Evolutionary conservation across 2,329 filamentous ascomycete genomes (phyloP), one percentile per base, ranked within the genome.

Genomic region (Diaporthe sp.): DNA sequence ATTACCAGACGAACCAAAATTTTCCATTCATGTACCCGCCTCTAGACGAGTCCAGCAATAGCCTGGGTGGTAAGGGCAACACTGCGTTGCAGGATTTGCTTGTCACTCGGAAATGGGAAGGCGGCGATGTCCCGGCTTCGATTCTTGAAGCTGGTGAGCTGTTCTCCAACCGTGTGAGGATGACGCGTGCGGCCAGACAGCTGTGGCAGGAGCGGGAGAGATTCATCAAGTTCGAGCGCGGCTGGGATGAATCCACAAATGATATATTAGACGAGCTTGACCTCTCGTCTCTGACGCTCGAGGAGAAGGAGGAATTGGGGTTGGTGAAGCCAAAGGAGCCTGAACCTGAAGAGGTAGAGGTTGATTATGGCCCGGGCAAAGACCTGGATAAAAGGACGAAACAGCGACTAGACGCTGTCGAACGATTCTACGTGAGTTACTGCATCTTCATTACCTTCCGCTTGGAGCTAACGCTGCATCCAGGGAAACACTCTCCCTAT

Each of bases 1-100:
- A 98, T 80, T 99, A 99, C 81, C 97, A 99, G 83, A 99, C 97
- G 0, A 99, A 99, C 81, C 97, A 99, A 80, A 97, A 98, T 82
- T 98, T 99, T 78, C 97, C 97, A 0, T 98, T 99, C 82, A 92
- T 99, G 86, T 99, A 99, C 80, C 97, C 97, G 2, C 97, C 97
- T 1, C 87, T 98, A 25, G 96, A 98, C 84, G 93, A 93, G 77
- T 93, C 92, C 34, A 98, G 95, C 84, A 98, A 98, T 82, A 94
- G 93, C 79, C 92, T 96, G 51, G 96, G 97, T 70, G 96, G 96
- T 1, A 98, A 98, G 82, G 96, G 96, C 17, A 91, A 90, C 28
- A 94, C 95, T 8, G 94, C 94, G 57, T 85, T 96, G 60, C 95
- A 98, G 82, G 94, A 96, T 79, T 85, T 91, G 25, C 87, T 97